These are phyloP conservation scores for Geranomyces michiganensis DNA, from an alignment of 192 early-diverging fungal genomes.

Conservation along the genomic window DNA sequence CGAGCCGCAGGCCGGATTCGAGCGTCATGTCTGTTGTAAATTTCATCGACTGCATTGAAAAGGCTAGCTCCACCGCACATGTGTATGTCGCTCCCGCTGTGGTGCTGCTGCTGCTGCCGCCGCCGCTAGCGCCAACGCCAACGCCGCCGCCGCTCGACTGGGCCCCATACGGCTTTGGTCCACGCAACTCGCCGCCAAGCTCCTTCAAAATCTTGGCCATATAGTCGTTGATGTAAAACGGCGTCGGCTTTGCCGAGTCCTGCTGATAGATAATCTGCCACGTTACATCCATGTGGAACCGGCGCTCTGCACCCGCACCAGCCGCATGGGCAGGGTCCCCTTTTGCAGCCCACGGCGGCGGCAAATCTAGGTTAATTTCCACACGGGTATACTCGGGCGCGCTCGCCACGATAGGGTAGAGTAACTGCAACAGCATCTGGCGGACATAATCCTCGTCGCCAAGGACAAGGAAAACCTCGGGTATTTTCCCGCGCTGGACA, in stretches of 20 bases:
- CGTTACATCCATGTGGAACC: conserved; percentile 31
- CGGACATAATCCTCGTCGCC: conserved; percentile 34
- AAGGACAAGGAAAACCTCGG: conserved; percentile 31
- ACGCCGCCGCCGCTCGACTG: not conserved
- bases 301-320: not conserved
- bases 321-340: conserved; percentile 10
- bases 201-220: conserved; percentile 22
- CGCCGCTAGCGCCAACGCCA: not conserved
- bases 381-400: conserved; percentile 36
- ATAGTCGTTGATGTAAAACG: conserved; percentile 17
- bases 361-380: conserved; percentile 22
- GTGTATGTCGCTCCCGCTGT: not conserved
- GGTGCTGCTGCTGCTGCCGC: not conserved
- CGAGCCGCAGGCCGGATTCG: not conserved
- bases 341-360: conserved; percentile 25
- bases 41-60: conserved; percentile 29
- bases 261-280: conserved; percentile 24
- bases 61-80: conserved; percentile 8
- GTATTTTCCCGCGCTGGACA: conserved; percentile 17
- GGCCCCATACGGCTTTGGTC: not conserved
- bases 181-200: conserved; percentile 13
- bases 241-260: not conserved
- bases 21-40: conserved; percentile 24
- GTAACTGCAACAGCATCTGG: conserved; percentile 23
- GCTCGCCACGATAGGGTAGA: conserved; percentile 17